A percentile compares a stretch with the other conserved stretches of the same genome.
Conservation (phyloP, 495 filamentous ascomycete genomes). For the Aspergillus egyptiacus region DNA sequence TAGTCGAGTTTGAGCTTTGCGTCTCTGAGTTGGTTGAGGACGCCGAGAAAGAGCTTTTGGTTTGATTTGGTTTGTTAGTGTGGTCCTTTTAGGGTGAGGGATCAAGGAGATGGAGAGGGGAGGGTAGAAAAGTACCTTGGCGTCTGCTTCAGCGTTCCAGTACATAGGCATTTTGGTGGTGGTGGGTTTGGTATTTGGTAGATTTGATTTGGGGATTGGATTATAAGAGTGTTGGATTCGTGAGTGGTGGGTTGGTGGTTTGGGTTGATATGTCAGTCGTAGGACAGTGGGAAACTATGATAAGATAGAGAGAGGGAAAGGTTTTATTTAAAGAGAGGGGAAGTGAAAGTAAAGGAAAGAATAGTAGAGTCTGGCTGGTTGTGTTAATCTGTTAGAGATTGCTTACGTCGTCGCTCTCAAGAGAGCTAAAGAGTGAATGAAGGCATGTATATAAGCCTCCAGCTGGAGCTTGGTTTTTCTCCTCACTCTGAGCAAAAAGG, state of each 20-base stretch:
- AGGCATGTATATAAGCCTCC: background rate
- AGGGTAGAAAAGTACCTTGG: background rate
- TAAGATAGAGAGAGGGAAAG: background rate
- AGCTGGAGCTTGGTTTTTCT: background rate
- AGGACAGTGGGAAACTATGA: background rate
- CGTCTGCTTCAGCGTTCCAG: constrained; percentile 9
- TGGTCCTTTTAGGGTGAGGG: no score
- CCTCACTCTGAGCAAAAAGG: no score
- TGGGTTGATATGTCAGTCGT: background rate
- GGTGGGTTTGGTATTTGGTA: background rate
- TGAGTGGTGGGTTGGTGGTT: background rate
- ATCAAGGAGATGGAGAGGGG: background rate
- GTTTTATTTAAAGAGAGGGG: background rate
- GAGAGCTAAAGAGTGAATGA: background rate
- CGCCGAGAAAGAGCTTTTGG: constrained; percentile 12
- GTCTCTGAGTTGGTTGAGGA: constrained; percentile 10
- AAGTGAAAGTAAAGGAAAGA: background rate
- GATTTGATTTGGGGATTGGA: background rate
- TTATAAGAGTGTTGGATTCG: no score
- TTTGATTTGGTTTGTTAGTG: background rate
- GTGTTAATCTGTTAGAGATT: background rate
- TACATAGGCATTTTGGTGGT: constrained; percentile 6
- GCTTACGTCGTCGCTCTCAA: no score
- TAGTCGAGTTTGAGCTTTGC: constrained; percentile 8
- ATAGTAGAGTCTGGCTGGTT: background rate